Percentiles rank a stretch among this genome's conserved stretches.
Conservation (phyloP, 2,329 filamentous ascomycete species). For the Phoma sp. region DNA sequence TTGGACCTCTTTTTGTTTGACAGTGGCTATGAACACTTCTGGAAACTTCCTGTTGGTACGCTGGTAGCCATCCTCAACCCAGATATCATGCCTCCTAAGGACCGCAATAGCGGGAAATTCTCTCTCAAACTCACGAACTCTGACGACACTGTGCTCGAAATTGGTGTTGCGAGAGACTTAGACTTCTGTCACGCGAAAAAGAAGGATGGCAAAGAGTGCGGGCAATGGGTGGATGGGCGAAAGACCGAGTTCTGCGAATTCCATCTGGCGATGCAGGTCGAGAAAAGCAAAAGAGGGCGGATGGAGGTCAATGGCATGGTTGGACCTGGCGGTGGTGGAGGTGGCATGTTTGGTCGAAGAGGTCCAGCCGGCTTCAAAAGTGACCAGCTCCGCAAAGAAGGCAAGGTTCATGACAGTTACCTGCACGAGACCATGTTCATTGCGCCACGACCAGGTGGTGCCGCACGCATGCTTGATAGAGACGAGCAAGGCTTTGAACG, state of each 20-base stretch:
- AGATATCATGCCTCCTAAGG: constrained; percentile 84
- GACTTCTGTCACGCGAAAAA: constrained; percentile 86
- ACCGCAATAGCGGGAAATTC: constrained; percentile 81
- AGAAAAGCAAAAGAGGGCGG: constrained; percentile 70
- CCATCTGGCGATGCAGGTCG: constrained; percentile 82
- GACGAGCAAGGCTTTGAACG: constrained; percentile 52
- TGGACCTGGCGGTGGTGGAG: constrained; percentile 45
- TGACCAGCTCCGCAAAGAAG: constrained; percentile 40
- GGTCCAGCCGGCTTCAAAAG: constrained; percentile 31
- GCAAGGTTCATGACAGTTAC: constrained; percentile 61
- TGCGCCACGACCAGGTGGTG: constrained; percentile 52
- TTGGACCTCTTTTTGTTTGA: constrained; percentile 92
- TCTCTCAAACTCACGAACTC: constrained; percentile 84
- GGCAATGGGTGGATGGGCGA: constrained; percentile 83
- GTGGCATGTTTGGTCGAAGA: constrained; percentile 42
- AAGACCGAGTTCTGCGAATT: constrained; percentile 93
- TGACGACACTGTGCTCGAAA: constrained; percentile 86
- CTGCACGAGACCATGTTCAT: constrained; percentile 59
- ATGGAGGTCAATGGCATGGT: constrained; percentile 81
- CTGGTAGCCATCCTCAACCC: constrained; percentile 93
- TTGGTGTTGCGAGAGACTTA: constrained; percentile 83
- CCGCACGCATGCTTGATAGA: constrained; percentile 70
- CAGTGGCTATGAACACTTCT: constrained; percentile 87
- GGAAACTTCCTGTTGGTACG: constrained; percentile 91
- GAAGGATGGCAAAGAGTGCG: constrained; percentile 82